Percentiles rank a stretch among this genome's conserved stretches.
These are phyloP conservation scores for Phytophthora chlamydospora DNA, from an alignment of 352 stramenopile genomes.

Conservation along the genomic window DNA sequence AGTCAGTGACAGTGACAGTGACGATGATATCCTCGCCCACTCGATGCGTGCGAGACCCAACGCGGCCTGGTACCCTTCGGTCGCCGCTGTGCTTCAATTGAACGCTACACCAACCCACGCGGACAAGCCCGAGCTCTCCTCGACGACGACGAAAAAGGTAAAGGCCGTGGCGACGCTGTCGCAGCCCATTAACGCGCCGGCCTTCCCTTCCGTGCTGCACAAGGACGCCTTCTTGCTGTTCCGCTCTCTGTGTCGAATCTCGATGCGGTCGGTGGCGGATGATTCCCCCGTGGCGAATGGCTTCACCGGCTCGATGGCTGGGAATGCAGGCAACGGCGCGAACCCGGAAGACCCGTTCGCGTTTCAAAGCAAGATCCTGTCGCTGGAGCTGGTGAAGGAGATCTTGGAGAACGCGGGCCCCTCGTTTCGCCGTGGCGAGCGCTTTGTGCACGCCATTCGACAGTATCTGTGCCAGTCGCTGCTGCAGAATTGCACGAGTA, in stretches of 20 bases:
- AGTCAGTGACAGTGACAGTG: conserved; percentile 30
- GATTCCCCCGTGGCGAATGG: conserved; percentile 53
- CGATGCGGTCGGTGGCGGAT: conserved; percentile 93
- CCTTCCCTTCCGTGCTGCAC: conserved; percentile 96
- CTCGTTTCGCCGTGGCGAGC: conserved; percentile 94
- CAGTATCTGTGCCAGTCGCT: conserved; percentile 96
- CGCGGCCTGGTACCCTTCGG: conserved; percentile 53
- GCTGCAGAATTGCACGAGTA: conserved; percentile 98
- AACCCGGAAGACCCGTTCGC: conserved; percentile 91
- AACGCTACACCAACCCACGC: background rate
- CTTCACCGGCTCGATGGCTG: conserved; percentile 24
- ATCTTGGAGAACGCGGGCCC: conserved; percentile 97
- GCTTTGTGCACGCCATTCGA: conserved; percentile 97
- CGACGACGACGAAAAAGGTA: conserved; percentile 6
- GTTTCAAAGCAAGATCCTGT: conserved; percentile 97
- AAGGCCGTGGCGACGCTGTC: conserved; percentile 22
- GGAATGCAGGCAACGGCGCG: conserved; percentile 35
- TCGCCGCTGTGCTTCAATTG: conserved; percentile 44
- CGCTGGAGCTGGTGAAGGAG: conserved; percentile 96
- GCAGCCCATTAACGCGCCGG: conserved; percentile 53
- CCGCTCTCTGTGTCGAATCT: conserved; percentile 95
- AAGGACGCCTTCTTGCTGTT: conserved; percentile 99
- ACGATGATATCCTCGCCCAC: conserved; percentile 16
- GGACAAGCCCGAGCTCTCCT: conserved; percentile 2
- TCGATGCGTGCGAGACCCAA: conserved; percentile 21